Evolutionary conservation across 2,329 filamentous ascomycete species (phyloP), one percentile per base, ranked within the genome.

Genomic region (Exophiala sp.): DNA sequence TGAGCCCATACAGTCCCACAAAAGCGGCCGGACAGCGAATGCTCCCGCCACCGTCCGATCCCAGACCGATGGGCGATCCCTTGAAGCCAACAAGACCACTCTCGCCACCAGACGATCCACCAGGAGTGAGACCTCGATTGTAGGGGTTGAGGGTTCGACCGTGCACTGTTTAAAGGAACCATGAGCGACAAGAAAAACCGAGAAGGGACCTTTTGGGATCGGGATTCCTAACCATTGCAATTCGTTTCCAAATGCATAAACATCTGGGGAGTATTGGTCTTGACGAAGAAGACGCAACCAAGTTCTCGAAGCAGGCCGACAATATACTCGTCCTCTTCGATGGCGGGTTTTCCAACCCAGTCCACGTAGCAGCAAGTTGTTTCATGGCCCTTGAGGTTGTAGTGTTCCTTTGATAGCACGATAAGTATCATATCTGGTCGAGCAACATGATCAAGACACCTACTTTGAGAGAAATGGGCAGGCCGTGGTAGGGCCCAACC

Each of bases 91-190:
- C 56, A 11, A 83, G 64, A 0, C 75, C 78, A 0, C 74, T 80
- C 62, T 85, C 81, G 7, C 83, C 83, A 11, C 83, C 83, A 0
- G 77, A 80, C 10, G 75, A 80, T 2, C 84, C 83, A 6, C 84
- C 83, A 0, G 79, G 72, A 0, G 76, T 79, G 19, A 82, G 69
- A 18, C 71, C 66, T 1, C 77, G 72, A 51, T 84, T 83, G 48
- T 75, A 69, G 0, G 84, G 82, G 59, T 84, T 85, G 1, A 84
- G 65, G 0, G 78, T 79, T 29, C 77, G 73, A 1, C 81, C 81
- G 13, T 45, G 45, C n/a, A 83, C 60, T 59, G 82, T 74, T 62
- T 81, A 27, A 27, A 27, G 24, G 83, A n/a, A n/a, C 35, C 76
- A 73, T 1, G 69, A 72, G 55, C 78, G 74, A 41, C 64, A 63